Base-by-base conservation (phyloP, 2,329 filamentous ascomycete species). In the Fusarium oligoseptatum region DNA sequence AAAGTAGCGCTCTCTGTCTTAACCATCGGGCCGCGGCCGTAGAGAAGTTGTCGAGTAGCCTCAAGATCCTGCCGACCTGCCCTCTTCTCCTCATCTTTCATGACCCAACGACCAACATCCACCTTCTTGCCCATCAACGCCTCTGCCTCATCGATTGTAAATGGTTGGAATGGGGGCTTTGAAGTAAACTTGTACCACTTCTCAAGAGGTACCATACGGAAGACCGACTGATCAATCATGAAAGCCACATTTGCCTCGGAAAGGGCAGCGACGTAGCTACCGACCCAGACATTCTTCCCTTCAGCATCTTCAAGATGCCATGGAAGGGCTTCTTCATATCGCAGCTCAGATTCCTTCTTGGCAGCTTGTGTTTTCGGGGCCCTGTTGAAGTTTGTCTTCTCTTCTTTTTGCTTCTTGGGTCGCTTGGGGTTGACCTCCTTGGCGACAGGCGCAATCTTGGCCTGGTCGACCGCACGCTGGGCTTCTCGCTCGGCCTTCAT, bases 271-370 rank as follows among this genome's bases (percentile, higher is more conserved):
- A 98, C 94, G 77, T 98, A 98, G 66, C 92, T 93, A 52, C 95
- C 97, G 37, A 97, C 92, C 95, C 95, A 98, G 3, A 94, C 93
- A 78, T 98, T 96, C 82, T 96, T 98, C 74, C 95, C 95, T 79
- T 99, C 96, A 45, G 95, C 97, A 82, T 99, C 97, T 81, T 99
- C 97, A 39, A 99, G 84, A 81, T 98, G 95, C 97, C 97, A 99
- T 7, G 97, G 97, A 60, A 98, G 87, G 5, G 96, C 95, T 82
- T 99, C 97, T 81, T 98, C 97, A 76, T 98, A 99, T 73, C 95
- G 93, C 84, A 91, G 91, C 66, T 91, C 90, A 0, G 88, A 87
- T 67, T 91, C 88, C 86, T 88, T 97, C 88, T 89, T 97, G 86
- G 84, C 96, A 79, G 96, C 95, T 79, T 95, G 95, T 7, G 89